Conservation (phyloP, 2,329 filamentous ascomycete species). For the Aspergillus neotritici region DNA sequence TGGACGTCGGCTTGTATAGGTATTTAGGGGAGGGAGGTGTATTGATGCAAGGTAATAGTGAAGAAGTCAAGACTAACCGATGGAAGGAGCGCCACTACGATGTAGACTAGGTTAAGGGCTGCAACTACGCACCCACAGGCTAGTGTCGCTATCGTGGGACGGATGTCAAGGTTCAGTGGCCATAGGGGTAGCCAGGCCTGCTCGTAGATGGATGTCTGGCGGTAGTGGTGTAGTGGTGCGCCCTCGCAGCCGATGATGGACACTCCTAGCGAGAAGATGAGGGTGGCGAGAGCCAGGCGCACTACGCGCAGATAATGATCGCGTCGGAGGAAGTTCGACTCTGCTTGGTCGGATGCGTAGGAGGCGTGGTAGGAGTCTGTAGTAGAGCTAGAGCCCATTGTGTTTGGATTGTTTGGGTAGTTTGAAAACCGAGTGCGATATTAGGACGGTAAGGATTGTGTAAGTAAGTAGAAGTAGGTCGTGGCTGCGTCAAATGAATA, state of each 20-base stretch:
- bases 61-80: slow-evolving; percentile 25
- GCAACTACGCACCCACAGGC: slow-evolving; percentile 34
- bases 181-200: slow-evolving; percentile 34
- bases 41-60: neutral
- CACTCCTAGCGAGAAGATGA: slow-evolving; percentile 26
- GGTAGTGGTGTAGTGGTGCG: slow-evolving; percentile 37
- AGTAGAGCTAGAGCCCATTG: slow-evolving; percentile 26
- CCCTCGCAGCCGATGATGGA: slow-evolving; percentile 34
- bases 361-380: slow-evolving; percentile 26
- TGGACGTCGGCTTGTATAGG: too few species aligned
- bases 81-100: slow-evolving; percentile 28
- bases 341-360: slow-evolving; percentile 32
- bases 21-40: neutral
- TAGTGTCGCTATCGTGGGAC: slow-evolving; percentile 35
- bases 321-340: slow-evolving; percentile 32
- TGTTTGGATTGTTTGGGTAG: neutral
- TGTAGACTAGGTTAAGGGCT: slow-evolving; percentile 28
- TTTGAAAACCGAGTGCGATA: too few species aligned
- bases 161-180: slow-evolving; percentile 39
- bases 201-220: slow-evolving; percentile 30
- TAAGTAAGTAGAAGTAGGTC: neutral
- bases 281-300: slow-evolving; percentile 29
- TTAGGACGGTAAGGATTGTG: neutral
- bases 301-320: slow-evolving; percentile 29
- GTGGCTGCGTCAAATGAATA: slow-evolving; percentile 1